Conservation (phyloP, 306 rosid genomes). For the Benincasa hispida region DNA sequence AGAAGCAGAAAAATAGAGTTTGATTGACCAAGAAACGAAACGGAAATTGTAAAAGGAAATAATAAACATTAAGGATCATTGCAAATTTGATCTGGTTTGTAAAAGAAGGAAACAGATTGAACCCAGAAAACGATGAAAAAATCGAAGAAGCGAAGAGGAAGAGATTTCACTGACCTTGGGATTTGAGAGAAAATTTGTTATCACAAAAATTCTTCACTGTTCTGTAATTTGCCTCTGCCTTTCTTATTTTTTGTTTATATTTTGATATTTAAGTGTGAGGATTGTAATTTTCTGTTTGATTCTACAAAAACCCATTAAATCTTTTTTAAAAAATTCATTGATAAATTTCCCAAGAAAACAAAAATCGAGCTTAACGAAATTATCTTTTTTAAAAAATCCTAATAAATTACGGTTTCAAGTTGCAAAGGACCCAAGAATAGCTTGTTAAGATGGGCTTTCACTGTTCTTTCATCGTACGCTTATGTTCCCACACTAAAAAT, state of each 20-base stretch:
- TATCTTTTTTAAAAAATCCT: constrained; percentile 10
- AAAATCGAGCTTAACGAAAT: constrained; percentile 19
- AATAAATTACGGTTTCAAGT: constrained; percentile 29
- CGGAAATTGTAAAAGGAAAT: constrained; percentile 7
- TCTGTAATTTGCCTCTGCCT: constrained; percentile 20
- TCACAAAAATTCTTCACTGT: constrained; percentile 35
- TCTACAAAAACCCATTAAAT: constrained; percentile 10
- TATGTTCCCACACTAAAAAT: neutral
- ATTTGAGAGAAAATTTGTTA: constrained; percentile 47
- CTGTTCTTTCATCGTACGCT: constrained; percentile 9
- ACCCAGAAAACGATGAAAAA: constrained; percentile 17
- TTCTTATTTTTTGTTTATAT: constrained; percentile 25
- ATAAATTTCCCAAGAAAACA: neutral
- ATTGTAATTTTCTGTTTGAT: constrained; percentile 17
- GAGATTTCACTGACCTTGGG: constrained; percentile 63
- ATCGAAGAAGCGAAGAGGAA: constrained; percentile 22
- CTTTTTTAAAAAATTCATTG: neutral
- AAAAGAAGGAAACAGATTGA: neutral
- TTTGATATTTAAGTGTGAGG: constrained; percentile 19
- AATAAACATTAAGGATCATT: constrained; percentile 12
- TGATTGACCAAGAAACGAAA: constrained; percentile 17
- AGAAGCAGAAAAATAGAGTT: constrained; percentile 18
- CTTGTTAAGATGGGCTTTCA: constrained; percentile 44
- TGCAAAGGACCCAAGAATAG: constrained; percentile 69
- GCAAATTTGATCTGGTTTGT: constrained; percentile 12